Base-by-base conservation (phyloP, 108 stramenopile genomes). In the Tribonema minus region DNA sequence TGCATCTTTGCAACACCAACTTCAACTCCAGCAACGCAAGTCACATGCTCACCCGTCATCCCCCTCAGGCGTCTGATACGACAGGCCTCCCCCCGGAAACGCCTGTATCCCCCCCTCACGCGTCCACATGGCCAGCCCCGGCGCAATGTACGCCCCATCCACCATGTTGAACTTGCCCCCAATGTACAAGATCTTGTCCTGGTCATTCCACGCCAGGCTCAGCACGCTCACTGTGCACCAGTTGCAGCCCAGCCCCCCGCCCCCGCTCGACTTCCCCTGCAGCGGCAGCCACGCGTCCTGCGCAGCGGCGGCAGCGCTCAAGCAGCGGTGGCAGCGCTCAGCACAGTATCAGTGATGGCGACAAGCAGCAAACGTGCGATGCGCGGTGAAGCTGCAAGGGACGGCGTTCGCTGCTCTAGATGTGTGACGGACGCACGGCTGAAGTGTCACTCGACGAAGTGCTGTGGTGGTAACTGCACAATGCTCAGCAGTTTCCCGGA, bases 181-280 rank as follows among this genome's bases (percentile, higher is more conserved):
- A 33, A 81, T 76, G 76, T 73, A 81, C 30, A 81, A 25, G 1
- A 71, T 66, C 31, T 60, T 25, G 27, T 70, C 68, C 62, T 35
- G 86, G 25, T 92, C 90, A 86, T 95, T 93, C 94, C 93, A 95
- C 31, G 93, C 92, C 66, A 95, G 77, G 5, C 91, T 91, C 82
- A 93, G 81, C 15, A 93, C 93, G 3, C 91, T 92, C 6, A 92
- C 92, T 7, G 91, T 91, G 69, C 92, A 92, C 92, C 92, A 93
- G 3, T 90, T 91, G 67, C 93, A 95, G 6, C 91, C 92, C 36
- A 95, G 91, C 74, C 93, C 92, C 15, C 93, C 94, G 2, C 74
- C 74, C 64, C 64, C 64, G 92, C 29, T 40, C 46, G 28, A 37
- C 26, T 76, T 36, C 71, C 80, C 88, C 60, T 90, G 90, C 37